A percentile compares a stretch with the other conserved stretches of the same genome.
Evolutionary conservation across 805 yeast species (phyloP).

Genomic region (Starmerella stigmatis): DNA sequence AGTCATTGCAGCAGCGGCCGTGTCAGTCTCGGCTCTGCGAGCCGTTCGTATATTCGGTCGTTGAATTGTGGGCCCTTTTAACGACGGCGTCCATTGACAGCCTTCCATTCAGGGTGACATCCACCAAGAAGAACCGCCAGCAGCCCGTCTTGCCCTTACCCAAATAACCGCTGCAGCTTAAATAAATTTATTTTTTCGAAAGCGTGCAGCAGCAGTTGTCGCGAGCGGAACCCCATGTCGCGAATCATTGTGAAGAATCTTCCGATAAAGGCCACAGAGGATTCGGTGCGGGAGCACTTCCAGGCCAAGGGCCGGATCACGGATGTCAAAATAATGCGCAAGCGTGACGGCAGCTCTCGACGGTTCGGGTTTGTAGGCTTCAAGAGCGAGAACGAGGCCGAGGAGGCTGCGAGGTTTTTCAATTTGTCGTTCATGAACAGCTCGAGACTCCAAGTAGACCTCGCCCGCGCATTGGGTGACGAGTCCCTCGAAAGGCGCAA

Average conservation of each 20-base stretch:
- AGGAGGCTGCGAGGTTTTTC: slow-evolving; percentile 62
- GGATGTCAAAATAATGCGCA: slow-evolving; percentile 77
- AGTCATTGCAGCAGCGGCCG: too few relatives aligned
- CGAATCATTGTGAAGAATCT: slow-evolving; percentile 86
- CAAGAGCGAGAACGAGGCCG: slow-evolving; percentile 63
- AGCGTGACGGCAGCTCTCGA: slow-evolving; percentile 75
- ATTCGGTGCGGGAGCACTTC: slow-evolving; percentile 58
- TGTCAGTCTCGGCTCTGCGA: too few relatives aligned
- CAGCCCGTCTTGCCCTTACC: too few relatives aligned
- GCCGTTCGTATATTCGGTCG: too few relatives aligned
- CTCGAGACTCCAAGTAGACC: slow-evolving; percentile 60
- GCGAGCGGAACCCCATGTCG: slow-evolving; percentile 34
- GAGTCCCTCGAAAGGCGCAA: slow-evolving; percentile 51
- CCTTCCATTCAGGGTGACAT: too few relatives aligned
- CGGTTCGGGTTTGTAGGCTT: slow-evolving; percentile 90
- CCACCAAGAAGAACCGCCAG: too few relatives aligned
- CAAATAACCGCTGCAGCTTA: too few relatives aligned
- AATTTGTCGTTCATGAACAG: slow-evolving; percentile 76
- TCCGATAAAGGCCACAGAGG: slow-evolving; percentile 70
- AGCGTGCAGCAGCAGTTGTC: too few relatives aligned
- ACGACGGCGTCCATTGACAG: too few relatives aligned
- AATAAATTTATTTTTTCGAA: too few relatives aligned
- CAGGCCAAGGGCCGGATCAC: slow-evolving; percentile 53
- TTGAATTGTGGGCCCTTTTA: too few relatives aligned
- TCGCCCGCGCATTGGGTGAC: slow-evolving; percentile 80